These are phyloP conservation scores for Pseudogymnoascus sp. DNA, from an alignment of 2,329 filamentous ascomycete genomes.

Conservation along the genomic window DNA sequence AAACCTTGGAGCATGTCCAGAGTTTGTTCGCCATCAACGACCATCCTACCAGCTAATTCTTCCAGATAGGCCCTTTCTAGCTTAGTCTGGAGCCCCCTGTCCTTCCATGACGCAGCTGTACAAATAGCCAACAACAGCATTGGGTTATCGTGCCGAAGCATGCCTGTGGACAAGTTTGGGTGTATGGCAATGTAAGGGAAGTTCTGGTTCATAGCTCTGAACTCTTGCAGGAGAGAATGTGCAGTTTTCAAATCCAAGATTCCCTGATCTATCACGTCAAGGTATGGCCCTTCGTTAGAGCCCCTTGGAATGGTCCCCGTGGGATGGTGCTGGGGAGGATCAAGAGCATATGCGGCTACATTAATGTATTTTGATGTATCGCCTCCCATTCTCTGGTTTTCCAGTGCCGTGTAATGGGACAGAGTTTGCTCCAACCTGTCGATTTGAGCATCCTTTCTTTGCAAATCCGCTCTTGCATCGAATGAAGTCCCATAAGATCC, in stretches of 20 bases:
- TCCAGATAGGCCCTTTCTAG: slow-evolving; percentile 12
- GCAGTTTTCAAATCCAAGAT: slow-evolving; percentile 7
- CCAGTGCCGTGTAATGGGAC: neutral
- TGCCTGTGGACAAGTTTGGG: neutral
- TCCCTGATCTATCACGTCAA: slow-evolving; percentile 12
- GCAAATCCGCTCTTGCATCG: neutral
- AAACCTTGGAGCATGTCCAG: slow-evolving; percentile 15
- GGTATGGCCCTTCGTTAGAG: neutral
- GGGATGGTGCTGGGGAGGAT: slow-evolving; percentile 26
- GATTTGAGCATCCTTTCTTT: slow-evolving; percentile 1
- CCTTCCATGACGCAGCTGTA: slow-evolving; percentile 4
- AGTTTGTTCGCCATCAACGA: slow-evolving; percentile 14
- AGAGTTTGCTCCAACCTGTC: slow-evolving; percentile 1
- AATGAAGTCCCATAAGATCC: neutral
- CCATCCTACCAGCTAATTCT: slow-evolving; percentile 1
- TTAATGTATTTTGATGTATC: neutral
- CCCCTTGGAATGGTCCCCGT: neutral
- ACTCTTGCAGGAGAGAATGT: slow-evolving; percentile 8
- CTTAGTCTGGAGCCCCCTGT: slow-evolving; percentile 8
- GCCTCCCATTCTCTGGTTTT: neutral
- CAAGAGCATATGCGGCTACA: slow-evolving; percentile 4
- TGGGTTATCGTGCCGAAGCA: slow-evolving; percentile 3
- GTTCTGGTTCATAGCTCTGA: slow-evolving; percentile 10
- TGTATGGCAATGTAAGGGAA: slow-evolving; percentile 11
- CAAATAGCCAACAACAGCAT: slow-evolving; percentile 11